A percentile compares a stretch with the other conserved stretches of the same genome.
These are phyloP conservation scores for Peronospora tabacina DNA, from an alignment of 352 stramenopile species.

Conservation along the genomic window DNA sequence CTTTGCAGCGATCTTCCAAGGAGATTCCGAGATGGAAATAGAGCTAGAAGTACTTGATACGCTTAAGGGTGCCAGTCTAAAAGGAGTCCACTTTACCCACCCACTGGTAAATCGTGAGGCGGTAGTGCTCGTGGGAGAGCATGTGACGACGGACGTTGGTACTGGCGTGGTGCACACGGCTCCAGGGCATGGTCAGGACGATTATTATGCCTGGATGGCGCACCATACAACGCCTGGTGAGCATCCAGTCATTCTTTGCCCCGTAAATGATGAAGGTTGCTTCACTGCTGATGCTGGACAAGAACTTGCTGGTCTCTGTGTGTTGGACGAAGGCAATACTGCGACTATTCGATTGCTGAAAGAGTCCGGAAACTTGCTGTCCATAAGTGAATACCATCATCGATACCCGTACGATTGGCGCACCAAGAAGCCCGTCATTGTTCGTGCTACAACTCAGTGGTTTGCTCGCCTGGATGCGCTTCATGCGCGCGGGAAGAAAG, in stretches of 20 bases:
- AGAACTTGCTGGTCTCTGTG: constrained; percentile 81
- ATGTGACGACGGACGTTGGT: constrained; percentile 96
- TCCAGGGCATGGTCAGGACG: constrained; percentile 96
- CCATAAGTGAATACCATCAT: constrained; percentile 87
- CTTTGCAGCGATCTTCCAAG: constrained; percentile 28
- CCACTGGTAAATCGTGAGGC: constrained; percentile 81
- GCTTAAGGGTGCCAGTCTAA: constrained; percentile 44
- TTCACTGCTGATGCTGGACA: constrained; percentile 90
- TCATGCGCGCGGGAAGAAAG: constrained; percentile 61
- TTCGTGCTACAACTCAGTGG: constrained; percentile 97
- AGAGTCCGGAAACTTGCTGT: constrained; percentile 75
- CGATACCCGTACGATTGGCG: constrained; percentile 99
- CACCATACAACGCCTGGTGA: constrained; percentile 35
- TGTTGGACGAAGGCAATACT: constrained; percentile 89
- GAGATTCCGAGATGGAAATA: constrained; percentile 11
- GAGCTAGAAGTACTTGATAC: constrained; percentile 53
- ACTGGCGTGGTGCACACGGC: constrained; percentile 99
- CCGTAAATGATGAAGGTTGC: constrained; percentile 52
- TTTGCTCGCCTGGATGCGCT: constrained; percentile 95
- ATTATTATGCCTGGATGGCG: constrained; percentile 81
- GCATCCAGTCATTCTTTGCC: constrained; percentile 48
- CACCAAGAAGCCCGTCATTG: constrained; percentile 98
- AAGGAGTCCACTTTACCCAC: constrained; percentile 78
- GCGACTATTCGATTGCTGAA: constrained; percentile 88
- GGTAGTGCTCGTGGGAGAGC: constrained; percentile 89